phyloP scores from a whole-genome alignment of 805 yeast species.

The Komagataella populi region DNA sequence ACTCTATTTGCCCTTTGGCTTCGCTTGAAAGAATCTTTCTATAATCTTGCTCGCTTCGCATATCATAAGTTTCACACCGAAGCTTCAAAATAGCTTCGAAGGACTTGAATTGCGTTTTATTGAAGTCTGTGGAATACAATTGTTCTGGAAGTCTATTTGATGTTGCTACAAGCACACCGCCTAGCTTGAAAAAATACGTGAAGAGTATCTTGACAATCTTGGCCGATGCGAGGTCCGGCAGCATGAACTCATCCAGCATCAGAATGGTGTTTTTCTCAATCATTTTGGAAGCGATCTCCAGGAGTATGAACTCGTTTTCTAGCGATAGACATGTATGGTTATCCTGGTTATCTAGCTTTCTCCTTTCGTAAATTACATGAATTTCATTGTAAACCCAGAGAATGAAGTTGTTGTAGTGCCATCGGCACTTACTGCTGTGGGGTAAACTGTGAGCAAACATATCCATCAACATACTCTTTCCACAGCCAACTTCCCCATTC shows the following conservation, averaged over 20 bases:
- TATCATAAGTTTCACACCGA: conserved; percentile 48
- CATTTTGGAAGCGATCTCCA: conserved; percentile 56
- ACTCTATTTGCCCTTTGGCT: conserved; percentile 5
- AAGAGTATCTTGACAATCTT: conserved; percentile 52
- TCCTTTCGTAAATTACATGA: conserved; percentile 35
- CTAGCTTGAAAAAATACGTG: conserved; percentile 56
- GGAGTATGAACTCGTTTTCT: conserved; percentile 51
- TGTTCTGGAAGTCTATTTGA: conserved; percentile 64
- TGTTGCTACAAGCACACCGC: conserved; percentile 66
- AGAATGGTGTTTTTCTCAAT: conserved; percentile 42
- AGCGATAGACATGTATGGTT: conserved; percentile 19
- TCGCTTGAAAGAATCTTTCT: conserved; percentile 22
- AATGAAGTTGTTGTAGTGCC: conserved; percentile 63
- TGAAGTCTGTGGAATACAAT: conserved; percentile 51
- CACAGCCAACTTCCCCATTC: conserved; percentile 63
- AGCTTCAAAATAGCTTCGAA: conserved; percentile 43
- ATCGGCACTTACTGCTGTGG: conserved; percentile 45
- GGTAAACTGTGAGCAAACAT: conserved; percentile 57
- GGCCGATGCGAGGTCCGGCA: conserved; percentile 67
- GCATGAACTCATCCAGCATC: conserved; percentile 61
- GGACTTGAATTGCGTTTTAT: conserved; percentile 38
- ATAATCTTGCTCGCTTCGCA: conserved; percentile 47
- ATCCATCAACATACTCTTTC: conserved; percentile 64
- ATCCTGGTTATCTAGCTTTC: conserved; percentile 18
- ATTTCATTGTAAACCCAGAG: conserved; percentile 55